Percentiles rank a stretch among this genome's conserved stretches.
phyloP scores from a whole-genome alignment of 768 basidiomycete genomes.

The Psilocybe subaeruginosa region DNA sequence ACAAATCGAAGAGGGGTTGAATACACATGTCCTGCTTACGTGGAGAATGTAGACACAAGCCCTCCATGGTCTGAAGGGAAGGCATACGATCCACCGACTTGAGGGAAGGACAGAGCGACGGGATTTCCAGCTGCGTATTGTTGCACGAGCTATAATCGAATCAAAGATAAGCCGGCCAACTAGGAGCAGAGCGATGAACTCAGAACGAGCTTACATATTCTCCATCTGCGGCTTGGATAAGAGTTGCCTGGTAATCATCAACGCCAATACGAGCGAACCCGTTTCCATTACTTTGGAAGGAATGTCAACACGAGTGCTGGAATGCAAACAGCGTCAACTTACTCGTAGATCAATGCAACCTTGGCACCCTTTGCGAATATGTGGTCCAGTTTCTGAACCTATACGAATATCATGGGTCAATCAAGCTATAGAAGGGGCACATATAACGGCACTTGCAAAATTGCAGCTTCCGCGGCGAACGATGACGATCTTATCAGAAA shows the following conservation, averaged over 20 bases:
- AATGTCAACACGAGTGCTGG: background rate
- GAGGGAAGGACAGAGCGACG: conserved; percentile 51
- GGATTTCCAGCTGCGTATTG: conserved; percentile 47
- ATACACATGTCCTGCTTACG: conserved; percentile 18
- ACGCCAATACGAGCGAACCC: conserved; percentile 46
- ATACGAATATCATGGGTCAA: background rate
- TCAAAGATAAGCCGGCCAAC: background rate
- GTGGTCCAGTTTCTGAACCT: conserved; percentile 56
- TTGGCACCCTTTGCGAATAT: conserved; percentile 55
- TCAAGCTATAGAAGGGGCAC: background rate
- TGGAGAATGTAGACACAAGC: conserved; percentile 55
- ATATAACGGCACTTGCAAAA: conserved; percentile 39
- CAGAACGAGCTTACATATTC: conserved; percentile 44
- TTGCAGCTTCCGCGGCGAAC: conserved; percentile 63
- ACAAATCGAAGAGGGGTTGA: background rate
- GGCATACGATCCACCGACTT: conserved; percentile 42
- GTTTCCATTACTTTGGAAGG: conserved; percentile 43
- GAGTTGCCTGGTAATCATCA: conserved; percentile 47
- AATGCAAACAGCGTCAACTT: conserved; percentile 17
- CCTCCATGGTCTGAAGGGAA: conserved; percentile 56
- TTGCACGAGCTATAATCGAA: conserved; percentile 43
- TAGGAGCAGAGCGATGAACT: background rate
- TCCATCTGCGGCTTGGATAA: conserved; percentile 60
- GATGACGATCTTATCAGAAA: conserved; percentile 55
- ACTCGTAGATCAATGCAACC: conserved; percentile 58